A percentile compares a stretch with the other conserved stretches of the same genome.
Conservation (phyloP, 768 basidiomycete species). For the Hydnum rufescens region DNA sequence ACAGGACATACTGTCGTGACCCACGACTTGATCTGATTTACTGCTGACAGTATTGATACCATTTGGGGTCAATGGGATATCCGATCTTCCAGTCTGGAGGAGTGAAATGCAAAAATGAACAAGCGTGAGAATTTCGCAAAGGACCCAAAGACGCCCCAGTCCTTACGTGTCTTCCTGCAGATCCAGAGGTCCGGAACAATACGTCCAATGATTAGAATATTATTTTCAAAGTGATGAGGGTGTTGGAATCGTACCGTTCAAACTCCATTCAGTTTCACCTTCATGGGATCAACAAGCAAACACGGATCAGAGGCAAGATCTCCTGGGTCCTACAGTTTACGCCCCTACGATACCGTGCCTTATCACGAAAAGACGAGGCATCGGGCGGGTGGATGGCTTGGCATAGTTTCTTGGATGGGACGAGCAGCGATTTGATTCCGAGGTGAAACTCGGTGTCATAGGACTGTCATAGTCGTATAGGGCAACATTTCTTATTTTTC, state of each 20-base stretch:
- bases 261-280: background rate
- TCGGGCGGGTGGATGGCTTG: background rate
- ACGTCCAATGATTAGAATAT: background rate
- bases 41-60: conserved; percentile 54
- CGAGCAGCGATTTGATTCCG: background rate
- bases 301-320: no score
- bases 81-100: conserved; percentile 59
- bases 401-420: background rate
- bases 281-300: no score
- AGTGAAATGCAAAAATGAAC: background rate
- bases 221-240: background rate
- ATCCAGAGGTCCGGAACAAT: background rate
- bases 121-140: background rate
- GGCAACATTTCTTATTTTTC: no score
- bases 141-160: conserved; percentile 7
- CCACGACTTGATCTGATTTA: conserved; percentile 47
- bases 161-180: conserved; percentile 13
- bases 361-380: conserved; percentile 9
- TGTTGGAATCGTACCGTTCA: background rate
- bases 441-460: no score
- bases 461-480: no score
- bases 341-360: no score
- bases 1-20: conserved; percentile 45
- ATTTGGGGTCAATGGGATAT: conserved; percentile 66
- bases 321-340: no score